Evolutionary conservation across 495 filamentous ascomycete genomes (phyloP).

Genomic region (Daldinia concentrica): DNA sequence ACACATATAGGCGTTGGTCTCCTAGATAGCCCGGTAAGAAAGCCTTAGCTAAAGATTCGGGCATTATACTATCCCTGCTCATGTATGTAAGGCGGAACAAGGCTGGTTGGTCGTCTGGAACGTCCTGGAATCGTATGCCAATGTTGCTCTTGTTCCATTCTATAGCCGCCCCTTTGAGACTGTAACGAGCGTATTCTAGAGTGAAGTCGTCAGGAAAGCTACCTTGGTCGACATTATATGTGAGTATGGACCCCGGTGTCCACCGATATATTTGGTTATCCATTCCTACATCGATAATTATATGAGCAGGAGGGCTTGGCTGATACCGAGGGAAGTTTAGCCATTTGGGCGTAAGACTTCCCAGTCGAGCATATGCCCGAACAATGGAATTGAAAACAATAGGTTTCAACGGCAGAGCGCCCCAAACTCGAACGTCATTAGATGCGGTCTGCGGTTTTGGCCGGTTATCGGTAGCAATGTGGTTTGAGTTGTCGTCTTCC

Average conservation of each 20-base stretch:
- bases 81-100: background rate
- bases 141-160: background rate
- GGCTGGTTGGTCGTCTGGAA: background rate
- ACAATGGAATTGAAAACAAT: background rate
- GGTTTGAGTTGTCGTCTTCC: background rate
- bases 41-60: background rate
- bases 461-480: background rate
- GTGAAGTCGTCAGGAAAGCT: background rate
- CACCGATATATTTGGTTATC: background rate
- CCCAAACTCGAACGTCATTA: background rate
- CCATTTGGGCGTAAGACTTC: background rate
- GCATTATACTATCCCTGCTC: background rate
- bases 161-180: background rate
- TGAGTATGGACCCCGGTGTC: background rate
- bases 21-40: background rate
- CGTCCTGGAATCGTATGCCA: background rate
- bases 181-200: background rate
- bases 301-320: background rate
- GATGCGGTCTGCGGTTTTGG: background rate
- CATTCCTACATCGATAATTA: background rate
- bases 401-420: background rate
- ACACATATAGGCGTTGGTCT: background rate
- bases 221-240: background rate
- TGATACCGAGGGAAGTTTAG: background rate
- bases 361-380: background rate